These are phyloP conservation scores for Penicillium chermesinum DNA, from an alignment of 495 filamentous ascomycete genomes.

Conservation along the genomic window DNA sequence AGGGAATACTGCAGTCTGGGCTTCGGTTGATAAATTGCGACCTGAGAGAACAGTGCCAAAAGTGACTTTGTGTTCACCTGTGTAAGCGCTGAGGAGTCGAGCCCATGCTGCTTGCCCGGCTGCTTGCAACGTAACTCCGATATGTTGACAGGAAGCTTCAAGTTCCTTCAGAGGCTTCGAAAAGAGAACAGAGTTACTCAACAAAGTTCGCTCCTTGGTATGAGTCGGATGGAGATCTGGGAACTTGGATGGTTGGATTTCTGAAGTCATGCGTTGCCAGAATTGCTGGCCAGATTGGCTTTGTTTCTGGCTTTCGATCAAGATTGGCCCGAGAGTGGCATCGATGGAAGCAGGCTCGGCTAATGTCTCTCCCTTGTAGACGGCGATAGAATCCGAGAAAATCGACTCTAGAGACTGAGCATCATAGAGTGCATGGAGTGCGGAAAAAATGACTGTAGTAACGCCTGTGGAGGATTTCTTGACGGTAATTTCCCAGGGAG, in stretches of 20 bases:
- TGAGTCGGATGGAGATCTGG: conserved; percentile 63
- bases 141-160: conserved; percentile 45
- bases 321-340: conserved; percentile 45
- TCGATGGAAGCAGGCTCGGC: conserved; percentile 24
- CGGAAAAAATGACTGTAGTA: conserved; percentile 42
- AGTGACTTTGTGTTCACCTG: conserved; percentile 59
- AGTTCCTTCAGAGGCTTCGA: conserved; percentile 35
- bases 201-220: conserved; percentile 28
- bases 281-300: conserved; percentile 43
- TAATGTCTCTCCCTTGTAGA: conserved; percentile 27
- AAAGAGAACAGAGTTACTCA: conserved; percentile 37
- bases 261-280: conserved; percentile 53
- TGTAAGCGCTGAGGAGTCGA: conserved; percentile 62
- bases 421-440: conserved; percentile 77
- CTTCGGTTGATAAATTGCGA: conserved; percentile 48
- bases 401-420: conserved; percentile 60
- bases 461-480: conserved; percentile 9
- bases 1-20: conserved; percentile 57
- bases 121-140: conserved; percentile 64
- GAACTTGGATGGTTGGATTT: conserved; percentile 55
- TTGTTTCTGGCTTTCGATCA: conserved; percentile 35
- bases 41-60: conserved; percentile 76
- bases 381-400: conserved; percentile 48
- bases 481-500: conserved; percentile 45
- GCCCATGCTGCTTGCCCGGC: conserved; percentile 72